Evolutionary conservation across 192 early-diverging fungal species (phyloP), one percentile per base, ranked within the genome.

Genomic region (Coemansia sp.): DNA sequence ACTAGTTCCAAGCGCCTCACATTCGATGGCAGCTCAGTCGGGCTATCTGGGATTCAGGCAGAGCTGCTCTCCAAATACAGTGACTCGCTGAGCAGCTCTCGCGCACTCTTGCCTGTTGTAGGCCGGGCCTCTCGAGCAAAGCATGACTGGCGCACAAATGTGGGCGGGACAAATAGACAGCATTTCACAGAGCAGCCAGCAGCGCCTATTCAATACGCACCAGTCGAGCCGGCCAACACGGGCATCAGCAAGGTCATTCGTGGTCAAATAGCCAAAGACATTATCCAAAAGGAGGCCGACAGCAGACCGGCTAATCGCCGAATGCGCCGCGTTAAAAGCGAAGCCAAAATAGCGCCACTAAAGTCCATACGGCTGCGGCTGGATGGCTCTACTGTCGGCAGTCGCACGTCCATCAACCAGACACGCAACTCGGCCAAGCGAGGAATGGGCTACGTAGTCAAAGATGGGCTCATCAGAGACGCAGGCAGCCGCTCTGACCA

Each of bases 291-390:
- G 51, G 78, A 81, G 10, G 46, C 50, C n/a, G 64, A 65, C 1
- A 48, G 53, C 20, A 71, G 40, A 40, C 65, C 70, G 2, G 63
- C 45, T 3, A 70, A 76, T 16, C 69, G 78, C 21, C 78, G 78
- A 9, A 69, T 81, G 60, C 73, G 78, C 20, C 73, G 57, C 6
- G 60, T 71, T 16, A 76, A 72, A 57, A 76, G 78, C 61, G 78
- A 81, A 48, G 46, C 70, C 62, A 81, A 81, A 42, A 69, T 81
- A 3, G 58, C 48, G 23, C 73, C 69, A 13, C 73, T 81, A n/a
- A 81, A 76, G 56, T 63, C 78, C 5, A 76, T 81, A 36, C 70
- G 78, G 4, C 64, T 81, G 6, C 65, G 61, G 9, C 73, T 81
- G 6, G 64, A 81, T 23, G 73, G 73, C 2, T 72, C 78, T 3